phyloP scores from a whole-genome alignment of 1,139 yeast species.

The Komagataea norvegica region DNA sequence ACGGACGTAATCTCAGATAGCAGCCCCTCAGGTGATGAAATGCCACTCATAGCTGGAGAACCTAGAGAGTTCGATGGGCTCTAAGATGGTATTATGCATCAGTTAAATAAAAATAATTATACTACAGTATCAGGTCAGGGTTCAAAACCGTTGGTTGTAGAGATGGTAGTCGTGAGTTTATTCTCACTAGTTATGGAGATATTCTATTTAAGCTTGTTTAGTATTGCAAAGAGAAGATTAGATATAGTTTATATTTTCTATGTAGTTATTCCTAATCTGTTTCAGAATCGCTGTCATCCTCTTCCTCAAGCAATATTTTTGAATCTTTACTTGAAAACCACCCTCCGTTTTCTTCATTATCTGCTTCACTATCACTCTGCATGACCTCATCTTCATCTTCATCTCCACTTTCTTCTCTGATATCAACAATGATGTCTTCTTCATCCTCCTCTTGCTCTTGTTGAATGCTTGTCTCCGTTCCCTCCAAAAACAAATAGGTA shows the following conservation, averaged over 20 bases:
- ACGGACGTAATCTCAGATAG: no score
- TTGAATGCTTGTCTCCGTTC: conserved; percentile 30
- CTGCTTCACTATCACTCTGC: conserved; percentile 25
- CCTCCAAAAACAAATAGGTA: conserved; percentile 40
- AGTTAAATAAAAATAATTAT: no score
- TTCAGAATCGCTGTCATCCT: conserved; percentile 12
- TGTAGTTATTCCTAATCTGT: background rate
- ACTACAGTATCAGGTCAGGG: no score
- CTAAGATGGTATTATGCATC: no score
- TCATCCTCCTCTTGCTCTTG: conserved; percentile 21
- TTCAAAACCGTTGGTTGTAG: no score
- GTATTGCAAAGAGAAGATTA: background rate
- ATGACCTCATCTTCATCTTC: conserved; percentile 22
- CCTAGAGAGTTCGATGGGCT: no score
- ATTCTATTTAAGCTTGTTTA: no score
- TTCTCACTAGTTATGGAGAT: no score
- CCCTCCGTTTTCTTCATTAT: conserved; percentile 25
- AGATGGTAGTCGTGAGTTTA: no score
- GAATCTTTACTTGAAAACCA: conserved; percentile 25
- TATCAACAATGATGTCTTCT: conserved; percentile 24
- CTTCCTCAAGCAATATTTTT: conserved; percentile 14
- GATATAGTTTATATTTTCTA: background rate
- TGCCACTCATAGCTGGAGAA: no score
- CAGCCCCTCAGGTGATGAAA: no score
- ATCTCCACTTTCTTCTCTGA: conserved; percentile 28